Percentiles rank a stretch among this genome's conserved stretches.
Evolutionary conservation across 139 green algal species (phyloP).

Genomic region (Tetraselmis striata): DNA sequence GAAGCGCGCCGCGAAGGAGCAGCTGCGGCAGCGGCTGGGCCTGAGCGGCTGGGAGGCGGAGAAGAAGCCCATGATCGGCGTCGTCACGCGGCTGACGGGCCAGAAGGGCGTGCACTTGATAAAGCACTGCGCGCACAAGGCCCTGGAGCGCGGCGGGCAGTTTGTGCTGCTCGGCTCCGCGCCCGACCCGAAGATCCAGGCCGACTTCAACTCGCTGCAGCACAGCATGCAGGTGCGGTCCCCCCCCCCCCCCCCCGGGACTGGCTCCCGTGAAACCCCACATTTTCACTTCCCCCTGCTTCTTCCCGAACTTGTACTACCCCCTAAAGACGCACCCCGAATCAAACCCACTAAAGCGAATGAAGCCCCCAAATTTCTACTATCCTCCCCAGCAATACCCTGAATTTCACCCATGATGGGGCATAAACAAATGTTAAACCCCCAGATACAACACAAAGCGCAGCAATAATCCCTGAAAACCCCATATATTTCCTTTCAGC

Average conservation of each 20-base stretch:
- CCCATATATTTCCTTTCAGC: too few species aligned
- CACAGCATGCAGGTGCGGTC: constrained; percentile 59
- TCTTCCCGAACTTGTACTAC: too few species aligned
- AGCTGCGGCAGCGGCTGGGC: constrained; percentile 54
- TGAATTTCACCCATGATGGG: too few species aligned
- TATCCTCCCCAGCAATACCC: too few species aligned
- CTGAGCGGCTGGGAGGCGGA: constrained; percentile 33
- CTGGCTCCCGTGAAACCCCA: constrained; percentile 40
- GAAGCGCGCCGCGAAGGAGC: constrained; percentile 3
- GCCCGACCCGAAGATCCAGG: constrained; percentile 71
- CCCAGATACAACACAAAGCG: too few species aligned
- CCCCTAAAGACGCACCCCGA: too few species aligned
- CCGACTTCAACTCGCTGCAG: constrained; percentile 75
- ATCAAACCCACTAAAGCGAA: too few species aligned
- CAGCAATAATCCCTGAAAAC: too few species aligned
- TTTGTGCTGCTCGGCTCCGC: constrained; percentile 96
- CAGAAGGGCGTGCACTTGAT: constrained; percentile 79
- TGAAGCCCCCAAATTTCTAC: too few species aligned
- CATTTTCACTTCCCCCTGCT: constrained; percentile 22
- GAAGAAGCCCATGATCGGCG: constrained; percentile 67
- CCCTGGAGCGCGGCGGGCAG: constrained; percentile 75
- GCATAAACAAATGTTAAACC: too few species aligned
- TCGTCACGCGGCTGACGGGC: constrained; percentile 73
- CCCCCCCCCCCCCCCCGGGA: constrained; percentile 60
- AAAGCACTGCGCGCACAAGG: constrained; percentile 40